Percentiles rank a stretch among this genome's conserved stretches.
Conservation (phyloP, 768 basidiomycete species). For the Leccinellum albellum region DNA sequence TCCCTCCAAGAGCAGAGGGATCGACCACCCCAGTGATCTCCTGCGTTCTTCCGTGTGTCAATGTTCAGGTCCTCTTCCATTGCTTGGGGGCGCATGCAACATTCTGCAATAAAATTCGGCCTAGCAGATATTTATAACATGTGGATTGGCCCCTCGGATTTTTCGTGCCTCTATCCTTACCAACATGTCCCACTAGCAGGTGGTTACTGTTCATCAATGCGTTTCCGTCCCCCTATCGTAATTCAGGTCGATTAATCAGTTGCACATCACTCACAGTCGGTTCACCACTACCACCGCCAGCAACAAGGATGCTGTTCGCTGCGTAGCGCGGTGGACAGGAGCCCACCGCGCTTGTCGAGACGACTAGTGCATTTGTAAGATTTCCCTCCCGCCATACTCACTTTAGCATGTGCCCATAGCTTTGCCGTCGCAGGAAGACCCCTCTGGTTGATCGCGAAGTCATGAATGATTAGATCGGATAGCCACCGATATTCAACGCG, state of each 20-base stretch:
- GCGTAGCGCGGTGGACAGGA: background rate
- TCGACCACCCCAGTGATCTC: constrained; percentile 6
- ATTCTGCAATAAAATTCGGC: constrained; percentile 1
- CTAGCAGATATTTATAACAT: constrained; percentile 1
- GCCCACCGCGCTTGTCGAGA: background rate
- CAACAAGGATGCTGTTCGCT: background rate
- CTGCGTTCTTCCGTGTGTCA: background rate
- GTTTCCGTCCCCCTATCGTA: background rate
- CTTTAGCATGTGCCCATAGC: background rate
- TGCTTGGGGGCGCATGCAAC: background rate
- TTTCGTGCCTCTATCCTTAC: background rate
- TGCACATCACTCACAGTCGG: background rate
- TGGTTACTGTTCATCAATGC: background rate
- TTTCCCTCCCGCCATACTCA: background rate
- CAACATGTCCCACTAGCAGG: too few species aligned
- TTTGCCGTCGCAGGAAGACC: background rate
- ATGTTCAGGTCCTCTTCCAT: background rate
- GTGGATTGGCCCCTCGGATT: background rate
- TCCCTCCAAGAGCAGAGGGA: constrained; percentile 4
- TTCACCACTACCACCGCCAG: background rate
- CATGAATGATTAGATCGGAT: too few species aligned
- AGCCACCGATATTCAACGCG: too few species aligned
- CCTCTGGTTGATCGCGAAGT: background rate
- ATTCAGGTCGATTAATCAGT: background rate
- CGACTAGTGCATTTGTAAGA: background rate